These are phyloP conservation scores for Plantago lanceolata DNA, from an alignment of 305 asterid species.

Conservation along the genomic window DNA sequence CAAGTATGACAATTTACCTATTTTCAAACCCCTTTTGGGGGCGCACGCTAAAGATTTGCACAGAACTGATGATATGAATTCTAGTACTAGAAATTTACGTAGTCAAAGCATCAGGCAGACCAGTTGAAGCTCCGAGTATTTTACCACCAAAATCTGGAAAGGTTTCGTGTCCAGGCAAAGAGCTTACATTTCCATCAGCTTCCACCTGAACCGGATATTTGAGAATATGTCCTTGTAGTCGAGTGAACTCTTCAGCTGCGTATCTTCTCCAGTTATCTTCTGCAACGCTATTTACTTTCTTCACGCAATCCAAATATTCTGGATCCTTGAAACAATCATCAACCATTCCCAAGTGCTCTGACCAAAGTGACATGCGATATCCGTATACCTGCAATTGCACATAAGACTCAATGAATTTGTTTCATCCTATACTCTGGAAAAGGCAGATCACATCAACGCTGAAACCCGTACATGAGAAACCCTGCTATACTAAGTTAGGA, in stretches of 20 bases:
- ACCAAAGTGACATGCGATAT: conserved; percentile 89
- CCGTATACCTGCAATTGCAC: conserved; percentile 58
- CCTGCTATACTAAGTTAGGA: not conserved
- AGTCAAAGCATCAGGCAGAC: conserved; percentile 86
- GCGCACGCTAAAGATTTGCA: not conserved
- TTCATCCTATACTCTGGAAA: not conserved
- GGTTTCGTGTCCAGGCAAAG: conserved; percentile 53
- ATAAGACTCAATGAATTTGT: not conserved
- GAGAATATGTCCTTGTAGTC: conserved; percentile 71
- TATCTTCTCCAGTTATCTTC: conserved; percentile 66
- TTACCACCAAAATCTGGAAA: conserved; percentile 96
- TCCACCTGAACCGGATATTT: conserved; percentile 63
- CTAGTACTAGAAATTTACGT: conserved; percentile 31
- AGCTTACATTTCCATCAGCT: conserved; percentile 49
- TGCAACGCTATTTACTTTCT: conserved; percentile 53
- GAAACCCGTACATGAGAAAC: not conserved
- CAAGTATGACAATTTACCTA: conserved; percentile 1
- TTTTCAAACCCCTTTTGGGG: not conserved
- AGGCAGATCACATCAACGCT: no score
- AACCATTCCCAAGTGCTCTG: conserved; percentile 68
- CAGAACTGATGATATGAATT: conserved; percentile 8
- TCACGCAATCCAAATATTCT: conserved; percentile 44
- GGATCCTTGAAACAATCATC: conserved; percentile 48
- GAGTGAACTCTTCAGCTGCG: conserved; percentile 44
- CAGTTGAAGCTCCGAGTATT: conserved; percentile 65